Conservation (phyloP, 371 early-diverging fungal species). For the Lichtheimia ramosa region DNA sequence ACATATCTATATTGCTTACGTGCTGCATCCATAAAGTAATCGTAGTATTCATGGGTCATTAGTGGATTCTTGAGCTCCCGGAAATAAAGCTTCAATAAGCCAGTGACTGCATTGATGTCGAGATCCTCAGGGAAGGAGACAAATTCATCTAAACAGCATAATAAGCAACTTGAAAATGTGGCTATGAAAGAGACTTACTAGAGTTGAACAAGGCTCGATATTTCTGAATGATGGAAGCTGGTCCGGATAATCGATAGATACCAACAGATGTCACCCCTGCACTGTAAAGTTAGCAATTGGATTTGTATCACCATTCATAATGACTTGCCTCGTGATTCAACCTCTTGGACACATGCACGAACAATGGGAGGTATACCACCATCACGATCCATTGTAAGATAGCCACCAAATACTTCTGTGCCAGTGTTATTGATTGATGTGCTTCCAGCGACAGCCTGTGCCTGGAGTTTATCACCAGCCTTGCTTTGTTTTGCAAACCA, state of each 20-base stretch:
- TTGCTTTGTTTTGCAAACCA: slow-evolving; percentile 30
- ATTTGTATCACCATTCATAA: not conserved
- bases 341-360: slow-evolving; percentile 62
- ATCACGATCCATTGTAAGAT: slow-evolving; percentile 42
- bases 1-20: slow-evolving; percentile 42
- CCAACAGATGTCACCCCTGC: slow-evolving; percentile 65
- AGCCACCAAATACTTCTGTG: slow-evolving; percentile 69
- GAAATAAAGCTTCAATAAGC: slow-evolving; percentile 79
- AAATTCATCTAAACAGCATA: slow-evolving; percentile 17
- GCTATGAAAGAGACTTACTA: not conserved
- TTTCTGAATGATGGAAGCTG: slow-evolving; percentile 70
- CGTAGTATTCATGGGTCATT: slow-evolving; percentile 77
- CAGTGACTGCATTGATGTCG: slow-evolving; percentile 80
- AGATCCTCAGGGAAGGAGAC: slow-evolving; percentile 53
- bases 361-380: slow-evolving; percentile 65
- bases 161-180: not conserved
- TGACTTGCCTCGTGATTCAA: slow-evolving; percentile 62
- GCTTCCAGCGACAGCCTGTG: slow-evolving; percentile 14
- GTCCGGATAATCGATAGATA: slow-evolving; percentile 84
- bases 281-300: not conserved
- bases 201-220: slow-evolving; percentile 57
- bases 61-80: slow-evolving; percentile 79
- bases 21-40: slow-evolving; percentile 74
- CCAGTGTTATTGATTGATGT: slow-evolving; percentile 7
- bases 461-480: slow-evolving; percentile 16